These are phyloP conservation scores for Kurtzmaniella quercitrusa DNA, from an alignment of 1,139 yeast species.

Conservation along the genomic window DNA sequence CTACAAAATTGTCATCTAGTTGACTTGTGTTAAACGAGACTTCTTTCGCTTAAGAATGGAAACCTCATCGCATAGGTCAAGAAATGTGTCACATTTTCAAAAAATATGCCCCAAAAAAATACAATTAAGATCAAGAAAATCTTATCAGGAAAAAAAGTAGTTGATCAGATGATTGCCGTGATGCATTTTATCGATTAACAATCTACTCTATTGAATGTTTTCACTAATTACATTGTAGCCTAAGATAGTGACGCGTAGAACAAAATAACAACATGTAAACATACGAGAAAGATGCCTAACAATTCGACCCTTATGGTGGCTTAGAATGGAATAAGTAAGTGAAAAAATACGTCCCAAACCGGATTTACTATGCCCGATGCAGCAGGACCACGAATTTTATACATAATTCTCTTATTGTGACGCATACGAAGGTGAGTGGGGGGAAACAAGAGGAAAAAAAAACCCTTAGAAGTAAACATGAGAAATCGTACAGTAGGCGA, in stretches of 20 bases:
- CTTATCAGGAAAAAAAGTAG: no score
- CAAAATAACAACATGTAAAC: neutral
- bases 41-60: no score
- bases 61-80: no score
- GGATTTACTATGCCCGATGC: neutral
- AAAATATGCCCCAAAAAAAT: constrained; percentile 3
- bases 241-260: constrained; percentile 1
- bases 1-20: constrained; percentile 39
- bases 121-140: neutral
- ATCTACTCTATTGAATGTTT: constrained; percentile 3
- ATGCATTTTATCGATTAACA: no score
- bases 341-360: neutral
- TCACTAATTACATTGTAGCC: constrained; percentile 9
- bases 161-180: no score
- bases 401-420: neutral
- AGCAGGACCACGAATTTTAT: neutral
- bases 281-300: neutral
- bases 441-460: neutral
- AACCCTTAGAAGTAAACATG: no score
- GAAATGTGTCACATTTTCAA: no score
- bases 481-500: neutral
- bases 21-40: neutral
- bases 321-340: neutral
- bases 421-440: neutral
- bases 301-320: constrained; percentile 3